phyloP scores from a whole-genome alignment of 2,329 filamentous ascomycete species.

The Cyphellophora europaea region DNA sequence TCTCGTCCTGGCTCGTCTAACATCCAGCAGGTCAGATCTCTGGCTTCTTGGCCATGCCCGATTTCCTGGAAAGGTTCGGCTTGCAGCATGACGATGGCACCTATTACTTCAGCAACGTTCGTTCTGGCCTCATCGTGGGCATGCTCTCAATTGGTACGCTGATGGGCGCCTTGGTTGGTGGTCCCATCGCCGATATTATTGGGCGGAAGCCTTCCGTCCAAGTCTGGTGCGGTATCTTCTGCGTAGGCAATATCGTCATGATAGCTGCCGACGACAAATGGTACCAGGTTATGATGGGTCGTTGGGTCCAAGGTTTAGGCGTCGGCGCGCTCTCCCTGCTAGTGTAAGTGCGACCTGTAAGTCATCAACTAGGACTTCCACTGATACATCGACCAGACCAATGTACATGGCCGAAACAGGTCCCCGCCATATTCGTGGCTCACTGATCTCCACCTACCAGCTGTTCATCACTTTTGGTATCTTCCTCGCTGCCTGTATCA shows the following conservation, averaged over 20 bases:
- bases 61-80: slow-evolving; percentile 34
- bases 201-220: slow-evolving; percentile 34
- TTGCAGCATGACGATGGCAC: slow-evolving; percentile 25
- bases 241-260: slow-evolving; percentile 33
- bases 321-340: slow-evolving; percentile 33
- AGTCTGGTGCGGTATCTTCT: slow-evolving; percentile 30
- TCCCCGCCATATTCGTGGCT: slow-evolving; percentile 35
- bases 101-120: slow-evolving; percentile 32
- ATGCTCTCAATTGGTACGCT: slow-evolving; percentile 65
- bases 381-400: no score
- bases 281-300: slow-evolving; percentile 54
- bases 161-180: slow-evolving; percentile 53
- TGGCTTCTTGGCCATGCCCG: slow-evolving; percentile 37
- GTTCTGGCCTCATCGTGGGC: slow-evolving; percentile 32
- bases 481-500: slow-evolving; percentile 50
- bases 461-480: slow-evolving; percentile 45
- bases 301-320: slow-evolving; percentile 32
- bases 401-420: slow-evolving; percentile 37
- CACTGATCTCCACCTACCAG: slow-evolving; percentile 36
- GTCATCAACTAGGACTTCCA: slow-evolving; percentile 3
- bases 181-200: slow-evolving; percentile 35
- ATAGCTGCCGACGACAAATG: slow-evolving; percentile 47
- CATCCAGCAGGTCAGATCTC: no score
- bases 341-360: slow-evolving; percentile 35
- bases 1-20: no score